These are phyloP conservation scores for Lachancea lanzarotensis DNA, from an alignment of 805 yeast species.

Conservation along the genomic window DNA sequence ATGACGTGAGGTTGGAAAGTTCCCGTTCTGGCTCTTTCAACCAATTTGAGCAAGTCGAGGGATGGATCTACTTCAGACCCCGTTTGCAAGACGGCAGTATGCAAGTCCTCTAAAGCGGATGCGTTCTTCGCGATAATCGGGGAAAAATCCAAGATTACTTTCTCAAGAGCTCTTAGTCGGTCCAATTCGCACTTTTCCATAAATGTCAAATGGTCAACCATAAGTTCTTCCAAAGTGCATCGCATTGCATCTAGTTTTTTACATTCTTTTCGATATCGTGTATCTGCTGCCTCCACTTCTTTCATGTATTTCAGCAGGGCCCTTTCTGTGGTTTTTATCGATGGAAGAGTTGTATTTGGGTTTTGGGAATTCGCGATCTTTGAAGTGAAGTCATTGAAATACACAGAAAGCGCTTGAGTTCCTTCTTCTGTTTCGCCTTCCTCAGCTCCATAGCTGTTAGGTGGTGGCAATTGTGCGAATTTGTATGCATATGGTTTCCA, in stretches of 20 bases:
- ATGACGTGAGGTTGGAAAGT: constrained; percentile 64
- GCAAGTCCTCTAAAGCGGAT: constrained; percentile 48
- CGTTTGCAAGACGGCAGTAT: constrained; percentile 54
- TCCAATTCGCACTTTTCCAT: constrained; percentile 82
- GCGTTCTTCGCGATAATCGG: constrained; percentile 58
- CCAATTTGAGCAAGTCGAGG: constrained; percentile 57
- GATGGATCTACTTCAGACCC: constrained; percentile 70
- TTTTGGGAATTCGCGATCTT: not conserved
- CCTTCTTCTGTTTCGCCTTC: constrained; percentile 2
- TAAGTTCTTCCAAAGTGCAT: constrained; percentile 66
- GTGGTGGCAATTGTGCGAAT: constrained; percentile 37
- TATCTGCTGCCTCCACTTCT: constrained; percentile 56
- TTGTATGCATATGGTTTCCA: constrained; percentile 70
- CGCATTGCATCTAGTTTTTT: constrained; percentile 56
- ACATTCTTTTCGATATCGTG: constrained; percentile 48
- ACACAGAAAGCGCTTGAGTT: constrained; percentile 8
- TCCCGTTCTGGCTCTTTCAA: constrained; percentile 69
- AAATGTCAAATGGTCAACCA: constrained; percentile 64
- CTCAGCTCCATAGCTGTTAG: constrained; percentile 8
- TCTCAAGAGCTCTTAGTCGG: constrained; percentile 67
- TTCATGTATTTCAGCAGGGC: constrained; percentile 45
- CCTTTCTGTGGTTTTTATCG: constrained; percentile 18
- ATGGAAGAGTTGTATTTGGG: constrained; percentile 5
- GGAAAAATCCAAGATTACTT: constrained; percentile 65
- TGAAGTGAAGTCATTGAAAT: constrained; percentile 14